These are phyloP conservation scores for Passiflora organensis DNA, from an alignment of 345 rosid genomes.

Conservation along the genomic window DNA sequence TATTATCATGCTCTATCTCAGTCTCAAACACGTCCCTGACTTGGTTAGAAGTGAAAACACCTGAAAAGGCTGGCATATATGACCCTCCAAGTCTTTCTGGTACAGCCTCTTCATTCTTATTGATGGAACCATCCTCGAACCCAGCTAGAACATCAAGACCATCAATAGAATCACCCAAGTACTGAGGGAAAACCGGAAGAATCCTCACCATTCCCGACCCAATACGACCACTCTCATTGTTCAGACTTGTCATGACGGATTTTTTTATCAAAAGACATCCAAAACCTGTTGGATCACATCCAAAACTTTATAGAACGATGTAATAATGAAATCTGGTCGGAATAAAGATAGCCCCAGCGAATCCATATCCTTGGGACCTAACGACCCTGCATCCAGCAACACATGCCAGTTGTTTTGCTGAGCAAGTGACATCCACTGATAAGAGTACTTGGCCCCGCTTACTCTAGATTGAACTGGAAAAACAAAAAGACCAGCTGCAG, in stretches of 20 bases:
- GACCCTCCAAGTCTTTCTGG: conserved; percentile 36
- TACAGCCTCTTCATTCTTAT: conserved; percentile 34
- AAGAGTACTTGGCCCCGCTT: conserved; percentile 78
- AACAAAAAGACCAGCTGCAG: conserved; percentile 70
- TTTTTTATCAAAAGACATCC: conserved; percentile 85
- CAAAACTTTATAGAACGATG: conserved; percentile 77
- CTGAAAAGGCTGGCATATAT: conserved; percentile 73
- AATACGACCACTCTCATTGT: conserved; percentile 54
- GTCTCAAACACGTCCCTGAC: conserved; percentile 77
- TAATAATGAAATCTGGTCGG: conserved; percentile 81
- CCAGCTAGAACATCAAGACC: conserved; percentile 53
- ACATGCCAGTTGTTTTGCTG: conserved; percentile 87
- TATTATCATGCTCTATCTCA: conserved; percentile 61
- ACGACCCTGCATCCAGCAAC: conserved; percentile 70
- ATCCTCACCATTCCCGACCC: conserved; percentile 80
- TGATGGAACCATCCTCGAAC: conserved; percentile 34
- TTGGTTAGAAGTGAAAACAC: conserved; percentile 64
- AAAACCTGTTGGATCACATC: conserved; percentile 75
- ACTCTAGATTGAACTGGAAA: conserved; percentile 88
- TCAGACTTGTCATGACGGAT: conserved; percentile 70
- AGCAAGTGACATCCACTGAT: conserved; percentile 86
- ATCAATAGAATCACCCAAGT: conserved; percentile 70
- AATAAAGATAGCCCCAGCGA: conserved; percentile 77
- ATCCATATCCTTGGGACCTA: conserved; percentile 92
- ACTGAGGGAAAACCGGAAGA: conserved; percentile 58